phyloP scores from a whole-genome alignment of 371 early-diverging fungal species.

The Mortierella sp. region DNA sequence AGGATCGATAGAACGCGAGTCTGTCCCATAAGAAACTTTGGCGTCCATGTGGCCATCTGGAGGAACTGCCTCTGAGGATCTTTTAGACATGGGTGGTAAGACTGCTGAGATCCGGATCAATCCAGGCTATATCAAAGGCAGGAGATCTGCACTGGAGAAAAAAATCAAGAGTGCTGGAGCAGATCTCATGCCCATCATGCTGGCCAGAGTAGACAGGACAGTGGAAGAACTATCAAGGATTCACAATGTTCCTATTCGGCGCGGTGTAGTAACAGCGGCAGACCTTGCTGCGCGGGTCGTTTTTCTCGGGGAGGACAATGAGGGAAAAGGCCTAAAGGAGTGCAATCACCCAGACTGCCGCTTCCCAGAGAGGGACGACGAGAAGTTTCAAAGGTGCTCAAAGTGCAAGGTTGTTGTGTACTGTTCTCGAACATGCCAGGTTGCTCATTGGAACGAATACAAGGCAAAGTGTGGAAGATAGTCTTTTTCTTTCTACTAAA shows the following conservation, averaged over 20 bases:
- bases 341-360: conserved; percentile 16
- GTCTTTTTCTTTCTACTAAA: background rate
- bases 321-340: background rate
- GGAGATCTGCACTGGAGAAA: background rate
- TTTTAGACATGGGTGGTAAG: background rate
- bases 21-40: too few relatives aligned
- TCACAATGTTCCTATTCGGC: conserved; percentile 2
- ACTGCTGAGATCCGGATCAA: conserved; percentile 1
- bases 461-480: conserved; percentile 2
- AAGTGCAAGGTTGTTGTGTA: conserved; percentile 5
- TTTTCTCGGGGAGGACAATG: background rate
- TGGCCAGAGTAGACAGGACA: conserved; percentile 12
- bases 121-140: background rate
- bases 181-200: background rate
- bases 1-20: conserved; percentile 6
- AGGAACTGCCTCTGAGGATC: too few relatives aligned
- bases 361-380: background rate
- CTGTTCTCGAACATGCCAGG: conserved; percentile 11
- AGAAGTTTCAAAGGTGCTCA: conserved; percentile 1
- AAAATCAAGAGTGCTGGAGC: background rate
- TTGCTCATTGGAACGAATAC: conserved; percentile 10
- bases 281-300: background rate
- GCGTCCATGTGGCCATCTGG: too few relatives aligned
- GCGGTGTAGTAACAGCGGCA: background rate
- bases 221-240: background rate